A percentile compares a stretch with the other conserved stretches of the same genome.
Conservation (phyloP, 768 basidiomycete genomes). For the Pisolithus orientalis region DNA sequence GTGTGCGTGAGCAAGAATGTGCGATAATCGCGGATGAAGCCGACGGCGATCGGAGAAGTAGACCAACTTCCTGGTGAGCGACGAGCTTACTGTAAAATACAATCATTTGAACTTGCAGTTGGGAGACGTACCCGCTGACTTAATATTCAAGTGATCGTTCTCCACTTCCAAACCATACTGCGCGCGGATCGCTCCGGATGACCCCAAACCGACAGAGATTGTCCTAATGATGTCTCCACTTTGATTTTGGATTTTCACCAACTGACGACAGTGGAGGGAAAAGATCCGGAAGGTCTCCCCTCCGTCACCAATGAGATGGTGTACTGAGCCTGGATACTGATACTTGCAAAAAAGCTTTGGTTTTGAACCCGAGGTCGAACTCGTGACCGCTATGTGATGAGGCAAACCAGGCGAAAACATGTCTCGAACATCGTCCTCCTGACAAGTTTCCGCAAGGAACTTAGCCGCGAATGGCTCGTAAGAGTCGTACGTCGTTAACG, state of each 20-base stretch:
- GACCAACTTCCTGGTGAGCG: constrained; percentile 7
- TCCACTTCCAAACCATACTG: constrained; percentile 9
- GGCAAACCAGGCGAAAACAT: no score
- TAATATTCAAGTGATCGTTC: constrained; percentile 7
- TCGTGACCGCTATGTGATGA: constrained; percentile 8
- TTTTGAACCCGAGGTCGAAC: constrained; percentile 13
- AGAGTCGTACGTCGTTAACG: constrained; percentile 8
- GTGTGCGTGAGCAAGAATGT: constrained; percentile 12
- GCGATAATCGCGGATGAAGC: constrained; percentile 15
- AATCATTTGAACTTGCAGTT: no score
- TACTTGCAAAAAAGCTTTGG: constrained; percentile 16
- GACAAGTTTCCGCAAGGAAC: constrained; percentile 3
- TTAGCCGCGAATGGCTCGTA: constrained; percentile 12
- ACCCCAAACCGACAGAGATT: constrained; percentile 8
- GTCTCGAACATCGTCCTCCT: constrained; percentile 4
- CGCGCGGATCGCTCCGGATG: constrained; percentile 13
- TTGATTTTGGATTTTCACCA: constrained; percentile 4
- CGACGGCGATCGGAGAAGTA: constrained; percentile 13
- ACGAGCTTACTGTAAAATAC: background rate
- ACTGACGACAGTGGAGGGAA: constrained; percentile 9
- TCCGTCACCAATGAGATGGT: background rate
- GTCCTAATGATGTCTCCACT: background rate
- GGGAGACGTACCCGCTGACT: constrained; percentile 2
- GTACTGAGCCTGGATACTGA: constrained; percentile 7
- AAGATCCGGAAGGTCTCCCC: constrained; percentile 15